phyloP scores from a whole-genome alignment of 805 yeast species.

The Tetrapisispora namnaoensis region DNA sequence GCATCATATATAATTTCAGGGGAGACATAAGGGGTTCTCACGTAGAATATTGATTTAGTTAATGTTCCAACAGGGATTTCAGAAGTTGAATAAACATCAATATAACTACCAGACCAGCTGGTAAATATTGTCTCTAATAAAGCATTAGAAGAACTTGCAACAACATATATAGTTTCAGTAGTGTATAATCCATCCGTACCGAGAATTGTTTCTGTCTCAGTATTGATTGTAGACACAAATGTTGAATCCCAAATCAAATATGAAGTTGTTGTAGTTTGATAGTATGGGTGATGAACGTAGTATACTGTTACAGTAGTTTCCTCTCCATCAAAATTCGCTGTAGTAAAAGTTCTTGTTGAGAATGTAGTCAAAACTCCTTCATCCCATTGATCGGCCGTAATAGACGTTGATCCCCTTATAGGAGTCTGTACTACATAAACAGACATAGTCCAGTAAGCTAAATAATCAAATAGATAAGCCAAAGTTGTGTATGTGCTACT shows the following conservation, averaged over 20 bases:
- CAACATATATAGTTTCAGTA: constrained; percentile 4
- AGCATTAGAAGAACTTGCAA: constrained; percentile 3
- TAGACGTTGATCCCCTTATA: background rate
- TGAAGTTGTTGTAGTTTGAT: background rate
- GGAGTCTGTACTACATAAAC: background rate
- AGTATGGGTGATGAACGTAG: background rate
- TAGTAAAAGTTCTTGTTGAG: background rate
- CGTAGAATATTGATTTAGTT: background rate
- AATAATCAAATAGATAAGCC: background rate
- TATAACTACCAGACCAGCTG: constrained; percentile 1
- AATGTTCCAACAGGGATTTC: background rate
- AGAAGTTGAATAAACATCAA: background rate
- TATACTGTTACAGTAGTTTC: background rate
- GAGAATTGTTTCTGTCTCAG: background rate
- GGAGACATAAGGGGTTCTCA: background rate
- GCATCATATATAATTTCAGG: background rate
- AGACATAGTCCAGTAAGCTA: background rate
- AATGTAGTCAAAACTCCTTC: background rate
- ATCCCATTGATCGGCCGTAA: background rate
- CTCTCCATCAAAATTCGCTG: background rate
- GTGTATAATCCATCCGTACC: constrained; percentile 6
- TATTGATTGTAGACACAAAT: background rate
- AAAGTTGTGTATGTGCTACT: background rate
- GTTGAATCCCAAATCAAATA: background rate
- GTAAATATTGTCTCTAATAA: background rate